Conservation (phyloP, 306 rosid genomes). For the Aeschynomene evenia region DNA sequence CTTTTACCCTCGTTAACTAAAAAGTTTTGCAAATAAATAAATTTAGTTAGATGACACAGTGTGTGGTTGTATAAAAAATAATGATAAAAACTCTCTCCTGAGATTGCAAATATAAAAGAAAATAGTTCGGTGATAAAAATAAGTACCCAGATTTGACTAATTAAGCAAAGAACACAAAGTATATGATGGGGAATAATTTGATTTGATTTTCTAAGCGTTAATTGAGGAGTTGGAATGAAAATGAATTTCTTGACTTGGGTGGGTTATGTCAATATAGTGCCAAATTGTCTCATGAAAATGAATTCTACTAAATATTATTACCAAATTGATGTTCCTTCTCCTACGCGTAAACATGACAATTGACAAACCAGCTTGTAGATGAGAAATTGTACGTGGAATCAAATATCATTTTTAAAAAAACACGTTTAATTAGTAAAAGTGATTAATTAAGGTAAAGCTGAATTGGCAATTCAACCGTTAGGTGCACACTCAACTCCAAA, state of each 20-base stretch:
- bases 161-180: not conserved
- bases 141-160: not conserved
- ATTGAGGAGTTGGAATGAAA: slow-evolving; percentile 5
- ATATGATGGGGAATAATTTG: not conserved
- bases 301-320: not conserved
- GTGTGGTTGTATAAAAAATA: no score
- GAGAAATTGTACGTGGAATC: slow-evolving; percentile 11
- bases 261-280: not conserved
- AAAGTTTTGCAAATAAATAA: no score
- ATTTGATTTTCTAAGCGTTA: slow-evolving; percentile 4
- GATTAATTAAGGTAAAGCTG: not conserved
- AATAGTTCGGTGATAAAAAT: not conserved
- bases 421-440: not conserved
- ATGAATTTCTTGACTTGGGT: slow-evolving; percentile 10
- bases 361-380: slow-evolving; percentile 24
- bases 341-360: slow-evolving; percentile 1
- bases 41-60: no score
- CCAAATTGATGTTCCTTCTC: not conserved
- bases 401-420: not conserved
- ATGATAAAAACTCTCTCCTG: not conserved
- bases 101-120: not conserved
- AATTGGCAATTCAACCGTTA: slow-evolving; percentile 29
- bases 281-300: not conserved
- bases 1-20: no score
- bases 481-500: slow-evolving; percentile 20